These are phyloP conservation scores for Dactylellina leptospora DNA, from an alignment of 2,329 filamentous ascomycete genomes.

Conservation along the genomic window DNA sequence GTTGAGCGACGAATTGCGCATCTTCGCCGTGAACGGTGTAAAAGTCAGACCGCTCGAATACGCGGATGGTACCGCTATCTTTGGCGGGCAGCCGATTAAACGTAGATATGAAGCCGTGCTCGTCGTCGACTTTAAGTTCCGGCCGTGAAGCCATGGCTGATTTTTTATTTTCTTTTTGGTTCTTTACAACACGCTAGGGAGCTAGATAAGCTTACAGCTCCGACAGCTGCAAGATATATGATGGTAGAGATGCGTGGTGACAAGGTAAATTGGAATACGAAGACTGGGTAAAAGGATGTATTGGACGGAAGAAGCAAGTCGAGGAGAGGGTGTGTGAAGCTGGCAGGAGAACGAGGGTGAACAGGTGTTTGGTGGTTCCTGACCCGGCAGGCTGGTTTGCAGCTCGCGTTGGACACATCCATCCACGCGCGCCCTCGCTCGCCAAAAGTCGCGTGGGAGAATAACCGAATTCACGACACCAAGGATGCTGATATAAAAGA, in stretches of 20 bases:
- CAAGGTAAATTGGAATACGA: too few relatives aligned
- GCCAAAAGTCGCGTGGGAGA: too few relatives aligned
- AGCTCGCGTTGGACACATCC: too few relatives aligned
- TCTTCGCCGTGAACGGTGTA: slow-evolving; percentile 92
- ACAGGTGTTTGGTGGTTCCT: not conserved
- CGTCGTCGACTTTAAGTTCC: slow-evolving; percentile 85
- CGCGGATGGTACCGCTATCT: slow-evolving; percentile 78
- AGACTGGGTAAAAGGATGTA: not conserved
- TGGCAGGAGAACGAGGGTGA: not conserved
- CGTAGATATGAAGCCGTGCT: slow-evolving; percentile 94
- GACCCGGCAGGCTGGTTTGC: not conserved
- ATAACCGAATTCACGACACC: too few relatives aligned
- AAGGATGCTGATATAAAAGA: too few relatives aligned
- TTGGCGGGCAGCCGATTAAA: slow-evolving; percentile 83
- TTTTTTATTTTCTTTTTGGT: not conserved
- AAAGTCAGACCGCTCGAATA: slow-evolving; percentile 94
- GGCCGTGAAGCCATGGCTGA: slow-evolving; percentile 76
- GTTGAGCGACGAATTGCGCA: slow-evolving; percentile 82
- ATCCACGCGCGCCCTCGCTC: too few relatives aligned
- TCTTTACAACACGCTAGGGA: too few relatives aligned
- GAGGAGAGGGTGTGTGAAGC: not conserved
- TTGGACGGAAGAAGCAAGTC: not conserved
- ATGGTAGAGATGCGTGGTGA: too few relatives aligned
- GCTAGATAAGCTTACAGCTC: too few relatives aligned
- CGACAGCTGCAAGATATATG: too few relatives aligned